Evolutionary conservation across 2,329 filamentous ascomycete genomes (phyloP).

Genomic region (Cytospora paraplurivora): DNA sequence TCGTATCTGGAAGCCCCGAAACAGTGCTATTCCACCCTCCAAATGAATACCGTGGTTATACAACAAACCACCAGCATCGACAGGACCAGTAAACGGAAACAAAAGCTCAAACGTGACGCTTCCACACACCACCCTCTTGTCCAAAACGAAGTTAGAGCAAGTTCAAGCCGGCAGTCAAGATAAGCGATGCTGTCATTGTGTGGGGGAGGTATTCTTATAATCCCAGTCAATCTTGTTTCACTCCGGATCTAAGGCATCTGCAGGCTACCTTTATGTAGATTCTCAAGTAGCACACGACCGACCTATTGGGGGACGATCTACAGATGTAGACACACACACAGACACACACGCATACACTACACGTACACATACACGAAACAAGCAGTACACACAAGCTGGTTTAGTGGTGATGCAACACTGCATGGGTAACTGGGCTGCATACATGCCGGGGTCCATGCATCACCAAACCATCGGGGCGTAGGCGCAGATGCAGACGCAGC

Average conservation of each 20-base stretch:
- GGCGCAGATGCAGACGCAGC: not conserved
- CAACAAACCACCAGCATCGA: not conserved
- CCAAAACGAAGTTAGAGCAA: not conserved
- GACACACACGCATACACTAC: not conserved
- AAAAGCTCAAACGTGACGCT: not conserved
- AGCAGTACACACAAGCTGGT: too few species aligned
- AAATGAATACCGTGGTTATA: not conserved
- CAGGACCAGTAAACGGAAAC: not conserved
- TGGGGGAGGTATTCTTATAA: not conserved
- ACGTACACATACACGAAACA: not conserved
- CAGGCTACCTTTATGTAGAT: not conserved
- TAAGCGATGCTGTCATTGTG: not conserved
- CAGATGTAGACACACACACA: too few species aligned
- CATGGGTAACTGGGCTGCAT: conserved; percentile 1
- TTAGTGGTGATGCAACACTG: not conserved
- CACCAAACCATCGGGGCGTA: not conserved
- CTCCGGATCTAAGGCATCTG: not conserved
- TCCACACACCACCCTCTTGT: not conserved
- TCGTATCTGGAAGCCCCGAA: not conserved
- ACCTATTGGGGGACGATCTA: too few species aligned
- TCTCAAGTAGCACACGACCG: too few species aligned
- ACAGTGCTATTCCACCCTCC: not conserved
- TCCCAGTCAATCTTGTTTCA: not conserved
- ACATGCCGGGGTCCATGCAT: not conserved
- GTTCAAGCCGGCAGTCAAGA: not conserved